Conservation (phyloP, 2,329 filamentous ascomycete species). For the Aspergillus sp. region DNA sequence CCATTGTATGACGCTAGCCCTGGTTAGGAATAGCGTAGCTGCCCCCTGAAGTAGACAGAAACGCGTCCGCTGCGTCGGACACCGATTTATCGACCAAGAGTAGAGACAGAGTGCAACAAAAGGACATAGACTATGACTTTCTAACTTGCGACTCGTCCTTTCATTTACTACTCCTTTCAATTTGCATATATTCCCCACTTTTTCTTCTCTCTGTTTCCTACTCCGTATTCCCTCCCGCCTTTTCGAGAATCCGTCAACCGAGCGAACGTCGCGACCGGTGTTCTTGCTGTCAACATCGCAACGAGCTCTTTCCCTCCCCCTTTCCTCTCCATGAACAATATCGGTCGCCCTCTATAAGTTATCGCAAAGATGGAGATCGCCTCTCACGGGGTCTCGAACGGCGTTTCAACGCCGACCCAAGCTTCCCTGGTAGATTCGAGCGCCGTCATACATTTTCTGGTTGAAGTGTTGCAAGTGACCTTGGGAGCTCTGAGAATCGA, state of each 20-base stretch:
- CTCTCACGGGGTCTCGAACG: slow-evolving; percentile 36
- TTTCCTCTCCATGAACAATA: slow-evolving; percentile 32
- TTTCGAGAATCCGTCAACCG: neutral
- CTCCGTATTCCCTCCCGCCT: neutral
- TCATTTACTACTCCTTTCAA: neutral
- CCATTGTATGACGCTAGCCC: neutral
- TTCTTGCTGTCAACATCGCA: slow-evolving; percentile 11
- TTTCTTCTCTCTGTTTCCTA: neutral
- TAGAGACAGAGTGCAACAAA: neutral
- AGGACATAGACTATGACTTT: slow-evolving; percentile 1
- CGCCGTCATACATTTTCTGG: slow-evolving; percentile 69
- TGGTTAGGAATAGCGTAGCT: neutral
- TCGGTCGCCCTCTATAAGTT: slow-evolving; percentile 23
- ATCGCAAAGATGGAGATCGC: slow-evolving; percentile 39
- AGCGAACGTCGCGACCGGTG: slow-evolving; percentile 10
- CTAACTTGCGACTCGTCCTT: neutral
- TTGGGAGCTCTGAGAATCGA: slow-evolving; percentile 75
- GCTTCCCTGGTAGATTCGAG: slow-evolving; percentile 59
- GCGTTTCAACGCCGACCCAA: slow-evolving; percentile 31
- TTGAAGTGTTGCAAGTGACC: slow-evolving; percentile 68
- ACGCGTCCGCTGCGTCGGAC: slow-evolving; percentile 7
- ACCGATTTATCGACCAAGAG: slow-evolving; percentile 3
- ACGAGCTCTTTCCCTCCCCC: neutral
- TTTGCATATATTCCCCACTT: neutral
- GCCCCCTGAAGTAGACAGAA: slow-evolving; percentile 10